These are phyloP conservation scores for Grosmannia penicillata DNA, from an alignment of 2,329 filamentous ascomycete species.

Conservation along the genomic window DNA sequence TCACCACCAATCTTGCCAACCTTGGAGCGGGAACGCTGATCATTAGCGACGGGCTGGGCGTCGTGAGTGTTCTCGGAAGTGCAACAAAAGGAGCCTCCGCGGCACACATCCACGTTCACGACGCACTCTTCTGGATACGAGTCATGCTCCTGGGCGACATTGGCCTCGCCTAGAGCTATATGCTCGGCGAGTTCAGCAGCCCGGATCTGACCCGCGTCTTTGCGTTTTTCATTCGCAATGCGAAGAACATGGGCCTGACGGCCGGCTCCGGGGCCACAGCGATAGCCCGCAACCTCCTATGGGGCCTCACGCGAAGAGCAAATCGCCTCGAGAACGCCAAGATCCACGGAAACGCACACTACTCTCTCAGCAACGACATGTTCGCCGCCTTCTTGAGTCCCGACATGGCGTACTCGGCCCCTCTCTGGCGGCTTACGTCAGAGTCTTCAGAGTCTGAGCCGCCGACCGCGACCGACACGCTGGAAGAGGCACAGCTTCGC, in stretches of 20 bases:
- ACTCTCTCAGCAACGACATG: conserved; percentile 65
- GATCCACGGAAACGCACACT: conserved; percentile 57
- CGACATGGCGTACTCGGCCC: conserved; percentile 67
- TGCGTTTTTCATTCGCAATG: conserved; percentile 56
- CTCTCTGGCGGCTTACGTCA: conserved; percentile 40
- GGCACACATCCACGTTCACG: no score
- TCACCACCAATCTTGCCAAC: no score
- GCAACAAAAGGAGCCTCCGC: no score
- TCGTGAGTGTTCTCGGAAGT: no score
- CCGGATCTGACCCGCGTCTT: conserved; percentile 54
- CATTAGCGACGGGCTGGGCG: no score
- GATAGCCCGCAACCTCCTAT: conserved; percentile 40
- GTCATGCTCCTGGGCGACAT: conserved; percentile 57
- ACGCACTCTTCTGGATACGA: conserved; percentile 38
- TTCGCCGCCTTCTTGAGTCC: conserved; percentile 57
- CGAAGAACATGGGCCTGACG: conserved; percentile 45
- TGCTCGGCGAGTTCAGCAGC: conserved; percentile 57
- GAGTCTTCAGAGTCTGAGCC: no score
- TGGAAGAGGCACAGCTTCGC: conserved; percentile 51
- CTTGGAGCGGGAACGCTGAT: no score
- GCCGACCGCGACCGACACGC: conserved; percentile 22
- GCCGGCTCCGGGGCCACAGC: no score
- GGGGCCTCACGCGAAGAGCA: conserved; percentile 39
- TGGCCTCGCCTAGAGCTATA: conserved; percentile 59
- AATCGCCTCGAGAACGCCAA: conserved; percentile 44